phyloP scores from a whole-genome alignment of 441 rosid genomes.

The Gossypium gossypioides region DNA sequence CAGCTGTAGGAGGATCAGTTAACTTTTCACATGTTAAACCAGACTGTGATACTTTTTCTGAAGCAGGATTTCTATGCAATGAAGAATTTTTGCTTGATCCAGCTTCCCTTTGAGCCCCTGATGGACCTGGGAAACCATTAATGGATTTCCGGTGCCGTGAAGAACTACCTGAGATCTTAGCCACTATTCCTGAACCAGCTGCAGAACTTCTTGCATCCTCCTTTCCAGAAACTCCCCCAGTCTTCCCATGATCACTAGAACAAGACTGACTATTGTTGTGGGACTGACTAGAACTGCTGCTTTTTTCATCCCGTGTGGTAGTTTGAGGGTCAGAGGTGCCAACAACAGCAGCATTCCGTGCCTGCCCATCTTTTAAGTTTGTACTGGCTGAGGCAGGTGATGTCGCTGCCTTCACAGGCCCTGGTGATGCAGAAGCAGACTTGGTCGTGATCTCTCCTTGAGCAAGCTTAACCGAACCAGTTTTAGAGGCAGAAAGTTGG shows the following conservation, averaged over 20 bases:
- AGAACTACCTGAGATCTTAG: conserved; percentile 35
- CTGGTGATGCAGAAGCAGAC: conserved; percentile 45
- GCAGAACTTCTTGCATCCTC: conserved; percentile 58
- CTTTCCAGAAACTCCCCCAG: conserved; percentile 38
- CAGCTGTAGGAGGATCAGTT: conserved; percentile 37
- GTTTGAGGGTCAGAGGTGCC: conserved; percentile 36
- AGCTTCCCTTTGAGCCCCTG: conserved; percentile 35
- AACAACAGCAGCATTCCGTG: conserved; percentile 29
- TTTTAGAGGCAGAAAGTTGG: conserved; percentile 51
- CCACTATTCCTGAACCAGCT: conserved; percentile 37
- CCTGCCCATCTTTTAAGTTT: conserved; percentile 39
- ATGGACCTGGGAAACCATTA: conserved; percentile 41
- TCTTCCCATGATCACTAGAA: conserved; percentile 56
- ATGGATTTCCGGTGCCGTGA: conserved; percentile 43
- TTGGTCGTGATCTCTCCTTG: conserved; percentile 45
- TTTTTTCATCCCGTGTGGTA: conserved; percentile 46
- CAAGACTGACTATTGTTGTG: conserved; percentile 66
- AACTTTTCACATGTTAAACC: conserved; percentile 45
- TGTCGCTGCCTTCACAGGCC: conserved; percentile 41
- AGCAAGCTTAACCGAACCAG: conserved; percentile 41
- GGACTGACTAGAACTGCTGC: conserved; percentile 74
- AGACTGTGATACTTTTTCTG: conserved; percentile 51
- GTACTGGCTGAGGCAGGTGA: conserved; percentile 33
- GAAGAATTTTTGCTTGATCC: conserved; percentile 40
- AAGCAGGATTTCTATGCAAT: conserved; percentile 33